Evolutionary conservation across 306 rosid species (phyloP), one percentile per base, ranked within the genome.

Genomic region (Vicia sativa): DNA sequence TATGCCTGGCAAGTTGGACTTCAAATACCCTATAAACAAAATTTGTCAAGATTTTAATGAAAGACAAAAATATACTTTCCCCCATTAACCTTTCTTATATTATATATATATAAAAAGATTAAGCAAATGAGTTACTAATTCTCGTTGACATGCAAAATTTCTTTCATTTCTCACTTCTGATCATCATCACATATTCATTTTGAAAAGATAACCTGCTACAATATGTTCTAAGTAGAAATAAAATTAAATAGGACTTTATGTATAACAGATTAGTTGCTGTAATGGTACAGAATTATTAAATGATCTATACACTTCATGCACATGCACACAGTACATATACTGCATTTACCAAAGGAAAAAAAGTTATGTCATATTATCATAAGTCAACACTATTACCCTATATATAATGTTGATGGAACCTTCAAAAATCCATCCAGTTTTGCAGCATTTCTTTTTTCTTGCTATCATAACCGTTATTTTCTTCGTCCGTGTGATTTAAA

Each of bases 401-500:
- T 11, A 8, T 8, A 61, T n/a, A 67, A 56, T 52, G 72, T 67
- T 72, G 63, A 65, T 44, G 69, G 63, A 80, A 67, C 55, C 49
- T 43, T 72, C 38, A 67, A 9, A 43, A 28, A 55, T 55, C 6
- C 11, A 62, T 72, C 55, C 49, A 62, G 65, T 68, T 61, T 50
- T 29, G 60, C 57, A 52, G 41, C 21, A 38, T 61, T 61, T 35
- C 45, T 61, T 37, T 2, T 21, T 74, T 69, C 68, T 56, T 66
- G 26, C 61, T n/a, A 44, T 75, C 80, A 61, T 67, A 35, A 67
- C 78, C 75, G 67, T 80, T 80, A 73, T 62, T 55, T 61, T 62
- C 68, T 64, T 74, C 82, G 65, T 50, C 76, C 68, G 68, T 73
- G 86, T 84, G 81, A 77, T 75, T 54, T 67, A 72, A 77, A 60